A percentile compares a stretch with the other conserved stretches of the same genome.
phyloP scores from a whole-genome alignment of 108 stramenopile species.

The Cafeteria roenbergensis region DNA sequence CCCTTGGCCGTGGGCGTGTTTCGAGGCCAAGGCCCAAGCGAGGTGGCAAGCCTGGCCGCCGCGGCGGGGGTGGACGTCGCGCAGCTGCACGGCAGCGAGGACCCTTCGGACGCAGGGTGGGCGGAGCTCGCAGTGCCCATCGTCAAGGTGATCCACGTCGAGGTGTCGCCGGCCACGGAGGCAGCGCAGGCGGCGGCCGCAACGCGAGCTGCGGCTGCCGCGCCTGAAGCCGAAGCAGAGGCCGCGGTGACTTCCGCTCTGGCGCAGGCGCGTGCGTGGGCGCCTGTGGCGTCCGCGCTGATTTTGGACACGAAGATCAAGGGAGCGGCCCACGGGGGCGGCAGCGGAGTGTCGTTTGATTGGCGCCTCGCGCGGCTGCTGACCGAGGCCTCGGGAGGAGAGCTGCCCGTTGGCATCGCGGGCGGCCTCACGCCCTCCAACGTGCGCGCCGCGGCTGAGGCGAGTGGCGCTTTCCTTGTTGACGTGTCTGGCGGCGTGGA shows the following conservation, averaged over 20 bases:
- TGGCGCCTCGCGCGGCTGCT: slow-evolving; percentile 78
- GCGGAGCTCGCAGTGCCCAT: slow-evolving; percentile 49
- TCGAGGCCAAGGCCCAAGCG: slow-evolving; percentile 71
- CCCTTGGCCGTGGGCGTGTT: slow-evolving; percentile 88
- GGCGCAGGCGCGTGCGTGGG: slow-evolving; percentile 45
- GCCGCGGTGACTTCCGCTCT: background rate
- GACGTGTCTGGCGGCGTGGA: too few relatives aligned
- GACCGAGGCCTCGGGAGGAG: too few relatives aligned
- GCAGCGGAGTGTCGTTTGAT: slow-evolving; percentile 83
- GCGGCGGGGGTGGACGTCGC: slow-evolving; percentile 78
- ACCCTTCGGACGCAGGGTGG: slow-evolving; percentile 59
- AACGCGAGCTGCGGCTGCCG: slow-evolving; percentile 30
- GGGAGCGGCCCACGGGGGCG: slow-evolving; percentile 62
- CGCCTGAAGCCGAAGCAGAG: slow-evolving; percentile 41
- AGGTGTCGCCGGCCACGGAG: too few relatives aligned
- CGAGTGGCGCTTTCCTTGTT: too few relatives aligned
- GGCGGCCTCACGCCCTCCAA: too few relatives aligned
- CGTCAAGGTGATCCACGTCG: slow-evolving; percentile 80
- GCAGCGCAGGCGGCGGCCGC: slow-evolving; percentile 44
- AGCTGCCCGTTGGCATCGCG: too few relatives aligned
- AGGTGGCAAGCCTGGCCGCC: slow-evolving; percentile 57
- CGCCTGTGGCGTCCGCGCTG: slow-evolving; percentile 56
- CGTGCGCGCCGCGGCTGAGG: too few relatives aligned
- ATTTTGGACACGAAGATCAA: slow-evolving; percentile 81
- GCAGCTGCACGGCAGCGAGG: slow-evolving; percentile 88